Evolutionary conservation across 75 land plant species (phyloP), one percentile per base, ranked within the genome.

Genomic region (Sequoiadendron giganteum): DNA sequence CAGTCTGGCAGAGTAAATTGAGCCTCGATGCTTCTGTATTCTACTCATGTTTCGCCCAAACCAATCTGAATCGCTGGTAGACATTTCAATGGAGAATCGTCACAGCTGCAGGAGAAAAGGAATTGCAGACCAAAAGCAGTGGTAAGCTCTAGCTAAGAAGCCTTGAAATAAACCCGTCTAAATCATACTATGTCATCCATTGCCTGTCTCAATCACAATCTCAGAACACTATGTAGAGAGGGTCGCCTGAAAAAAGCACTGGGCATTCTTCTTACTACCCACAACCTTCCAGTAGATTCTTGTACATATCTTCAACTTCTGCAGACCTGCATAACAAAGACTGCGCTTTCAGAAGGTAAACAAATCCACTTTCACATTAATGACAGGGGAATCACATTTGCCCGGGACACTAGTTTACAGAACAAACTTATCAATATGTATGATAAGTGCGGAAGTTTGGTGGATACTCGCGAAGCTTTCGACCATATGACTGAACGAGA

Each of bases 401-500:
- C 68, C 1, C 21, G 28, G 25, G 28, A 61, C 68, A 61, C 7
- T 61, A 6, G 8, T 61, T 61, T 61, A 21, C 68, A 61, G 25
- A 61, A 61, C 5, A 61, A 61, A 70, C 84, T 95, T 42, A 40
- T 95, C 45, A 91, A 89, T 68, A 85, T 95, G 85, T 95, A 95
- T 89, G 89, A 90, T 5, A 95, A 95, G 81, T 95, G 92, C 81
- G 95, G 95, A 80, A 76, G 82, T 42, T 21, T 90, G n/a, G 88
- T 40, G 15, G 87, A 43, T 70, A 93, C 95, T 10, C 85, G 86
- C 65, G 90, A 88, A 86, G 93, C 87, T 15, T 93, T 95, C 84
- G 48, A 56, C 28, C 13, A 58, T 40, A 88, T 92, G 15, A 89
- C 88, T 61, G 80, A 77, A n/a, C 87, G 61, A 81, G 90, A 89